Percentiles rank a stretch among this genome's conserved stretches.
Evolutionary conservation across 2,329 filamentous ascomycete genomes (phyloP).

Genomic region (Penicillium sumatraense): DNA sequence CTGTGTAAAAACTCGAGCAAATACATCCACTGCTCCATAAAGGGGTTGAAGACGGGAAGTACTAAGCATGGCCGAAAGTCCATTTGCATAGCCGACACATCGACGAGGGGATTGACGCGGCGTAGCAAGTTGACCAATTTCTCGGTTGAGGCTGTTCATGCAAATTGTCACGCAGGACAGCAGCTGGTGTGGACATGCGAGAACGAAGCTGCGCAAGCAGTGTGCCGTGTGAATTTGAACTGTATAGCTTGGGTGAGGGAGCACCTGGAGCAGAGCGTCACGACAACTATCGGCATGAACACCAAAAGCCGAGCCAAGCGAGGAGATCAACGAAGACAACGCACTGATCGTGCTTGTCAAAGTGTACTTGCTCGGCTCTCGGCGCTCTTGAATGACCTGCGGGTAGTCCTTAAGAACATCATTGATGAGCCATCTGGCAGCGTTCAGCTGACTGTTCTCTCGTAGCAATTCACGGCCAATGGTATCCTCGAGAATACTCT

Average conservation of each 20-base stretch:
- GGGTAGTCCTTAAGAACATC: conserved; percentile 93
- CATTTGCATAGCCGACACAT: conserved; percentile 90
- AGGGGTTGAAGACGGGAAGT: conserved; percentile 85
- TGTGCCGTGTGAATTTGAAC: conserved; percentile 89
- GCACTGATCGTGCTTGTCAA: conserved; percentile 79
- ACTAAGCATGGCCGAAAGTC: conserved; percentile 86
- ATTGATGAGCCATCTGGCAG: conserved; percentile 81
- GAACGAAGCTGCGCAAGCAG: conserved; percentile 82
- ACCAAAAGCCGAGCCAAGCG: conserved; percentile 80
- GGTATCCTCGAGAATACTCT: conserved; percentile 81
- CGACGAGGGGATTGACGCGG: conserved; percentile 78
- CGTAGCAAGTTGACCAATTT: conserved; percentile 76
- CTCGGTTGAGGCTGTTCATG: conserved; percentile 91
- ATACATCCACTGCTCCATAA: conserved; percentile 94
- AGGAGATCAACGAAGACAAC: conserved; percentile 75
- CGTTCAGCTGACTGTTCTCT: conserved; percentile 84
- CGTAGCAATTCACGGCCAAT: conserved; percentile 81
- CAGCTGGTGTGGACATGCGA: conserved; percentile 90
- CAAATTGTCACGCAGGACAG: conserved; percentile 90
- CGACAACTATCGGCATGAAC: conserved; percentile 80
- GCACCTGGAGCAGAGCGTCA: conserved; percentile 84
- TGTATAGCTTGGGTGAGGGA: conserved; percentile 94
- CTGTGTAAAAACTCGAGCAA: conserved; percentile 87
- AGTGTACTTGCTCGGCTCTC: conserved; percentile 86
- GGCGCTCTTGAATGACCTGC: conserved; percentile 81